Base-by-base conservation (phyloP, 768 basidiomycete species). In the Rubroboletus pulcherrimus region DNA sequence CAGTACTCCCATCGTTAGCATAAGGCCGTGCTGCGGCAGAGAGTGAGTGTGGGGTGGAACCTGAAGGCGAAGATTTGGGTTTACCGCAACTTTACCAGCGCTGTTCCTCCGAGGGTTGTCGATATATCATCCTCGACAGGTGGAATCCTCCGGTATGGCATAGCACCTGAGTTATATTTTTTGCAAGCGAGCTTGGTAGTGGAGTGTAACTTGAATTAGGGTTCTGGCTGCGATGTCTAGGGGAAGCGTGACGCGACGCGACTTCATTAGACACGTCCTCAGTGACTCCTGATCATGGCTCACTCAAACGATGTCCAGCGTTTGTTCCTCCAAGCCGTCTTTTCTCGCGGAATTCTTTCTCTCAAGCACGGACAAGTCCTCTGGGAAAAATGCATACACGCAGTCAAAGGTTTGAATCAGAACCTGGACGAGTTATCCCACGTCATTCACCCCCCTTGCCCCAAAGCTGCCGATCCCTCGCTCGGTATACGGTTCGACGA, bases 261-360 rank as follows among this genome's bases (percentile, higher is more conserved):
- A 15, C 42, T 50, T 55, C 37, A 40, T 14, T 17, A 6, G 34
- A 26, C 48, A 24, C 48, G 46, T 34, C 42, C 7, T 19, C 19
- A 19, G n/a, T 19, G 8, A 46, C 56, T 21, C 21, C 5, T 26
- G 26, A 26, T 26, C 50, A 66, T 63, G 46, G 76, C 83, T 75
- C 75, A 76, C 37, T 63, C 81, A n/a, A 73, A 73, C 68, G 89
- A 92, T 67, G 84, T 89, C 5, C 82, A 84, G 58, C 81, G 84
- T 37, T 80, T 94, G 44, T 93, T 90, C 62, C 79, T 93, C 19
- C 92, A 94, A 59, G 83, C 88, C 0, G 73, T 92, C 21, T 73
- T 93, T 26, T 89, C 90, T 21, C 80, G 91, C 17, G 80, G 85
- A 15, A 71, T 84, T 9, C 68, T 93, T 5, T 83, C 89, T n/a